A percentile compares a stretch with the other conserved stretches of the same genome.
These are phyloP conservation scores for Linderniella brevidens DNA, from an alignment of 257 asterid species.

Conservation along the genomic window DNA sequence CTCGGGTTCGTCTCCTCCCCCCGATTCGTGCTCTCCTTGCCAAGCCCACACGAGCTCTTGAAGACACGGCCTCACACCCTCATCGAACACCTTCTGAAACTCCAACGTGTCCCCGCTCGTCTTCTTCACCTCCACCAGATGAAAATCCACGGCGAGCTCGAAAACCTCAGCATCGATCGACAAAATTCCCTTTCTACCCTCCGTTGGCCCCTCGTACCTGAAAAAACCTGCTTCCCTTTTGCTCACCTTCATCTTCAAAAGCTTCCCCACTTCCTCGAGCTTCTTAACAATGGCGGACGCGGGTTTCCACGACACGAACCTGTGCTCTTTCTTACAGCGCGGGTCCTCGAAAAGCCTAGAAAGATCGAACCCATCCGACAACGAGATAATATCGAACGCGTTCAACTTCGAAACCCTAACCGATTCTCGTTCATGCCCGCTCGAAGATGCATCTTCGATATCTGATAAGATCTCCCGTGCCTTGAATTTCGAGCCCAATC, in stretches of 20 bases:
- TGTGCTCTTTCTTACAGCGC: slow-evolving; percentile 22
- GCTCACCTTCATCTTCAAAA: slow-evolving; percentile 23
- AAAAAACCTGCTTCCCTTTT: slow-evolving; percentile 34
- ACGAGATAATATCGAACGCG: slow-evolving; percentile 49
- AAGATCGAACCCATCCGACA: slow-evolving; percentile 41
- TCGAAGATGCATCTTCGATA: slow-evolving; percentile 8
- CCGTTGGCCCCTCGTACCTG: slow-evolving; percentile 30
- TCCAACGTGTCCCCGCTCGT: slow-evolving; percentile 44
- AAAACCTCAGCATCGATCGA: slow-evolving; percentile 43
- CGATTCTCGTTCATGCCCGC: slow-evolving; percentile 14
- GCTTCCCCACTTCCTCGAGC: slow-evolving; percentile 32
- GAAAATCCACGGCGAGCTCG: slow-evolving; percentile 25
- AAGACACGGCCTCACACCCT: slow-evolving; percentile 38
- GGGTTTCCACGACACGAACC: slow-evolving; percentile 39
- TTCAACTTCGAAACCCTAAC: slow-evolving; percentile 27
- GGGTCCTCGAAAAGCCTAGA: slow-evolving; percentile 38
- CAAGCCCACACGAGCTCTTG: slow-evolving; percentile 49
- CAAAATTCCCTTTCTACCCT: slow-evolving; percentile 40
- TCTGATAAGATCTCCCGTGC: slow-evolving; percentile 8
- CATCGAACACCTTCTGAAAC: slow-evolving; percentile 25
- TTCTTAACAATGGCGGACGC: slow-evolving; percentile 31
- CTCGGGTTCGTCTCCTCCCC: no score
- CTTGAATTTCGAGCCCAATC: slow-evolving; percentile 17
- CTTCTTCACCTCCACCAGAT: slow-evolving; percentile 40
- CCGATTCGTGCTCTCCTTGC: slow-evolving; percentile 19